Base-by-base conservation (phyloP, 1,284 basidiomycete species). In the Thelephora terrestris region DNA sequence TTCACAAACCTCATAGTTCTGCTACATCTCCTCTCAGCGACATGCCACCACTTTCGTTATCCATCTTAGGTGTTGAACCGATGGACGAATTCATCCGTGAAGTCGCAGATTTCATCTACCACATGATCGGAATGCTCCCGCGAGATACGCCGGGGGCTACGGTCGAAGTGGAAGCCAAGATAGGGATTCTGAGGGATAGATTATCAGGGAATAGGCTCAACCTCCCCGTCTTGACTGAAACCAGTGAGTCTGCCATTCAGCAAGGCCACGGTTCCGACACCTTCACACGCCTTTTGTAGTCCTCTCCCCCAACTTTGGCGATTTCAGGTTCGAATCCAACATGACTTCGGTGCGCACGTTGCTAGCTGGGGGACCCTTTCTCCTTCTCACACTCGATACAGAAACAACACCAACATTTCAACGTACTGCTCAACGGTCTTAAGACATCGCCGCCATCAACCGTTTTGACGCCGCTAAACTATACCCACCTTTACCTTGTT, bases 21-120 rank as follows among this genome's bases (percentile, higher is more conserved):
- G 32, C 51, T 2, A 32, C 29, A 7, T 32, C 29, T 32, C 49
- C 49, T 27, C 37, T 37, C 7, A 43, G 52, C 9, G 39, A 52
- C 23, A 47, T 80, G n/a, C 81, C 81, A 4, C 81, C 83, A 3
- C 74, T 95, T 25, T 89, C 90, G 20, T 77, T 91, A 18, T 91
- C 88, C 18, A 91, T 97, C 57, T 84, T 98, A 40, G 91, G 90
- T 49, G 82, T 94, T 45, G 90, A 94, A 59, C 93, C 95, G 2
- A 70, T 93, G 36, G 94, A 98, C 66, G 94, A 97, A 62, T 94
- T 98, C 62, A 91, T 93, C 52, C 79, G 78, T 59, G 85, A 90
- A 57, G 76, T 99, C 43, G 93, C 90, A 21, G 91, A 97, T 64
- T 99, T 92, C 67, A 73, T 98, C 21, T 78, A 87, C 64, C 78